These are phyloP conservation scores for Deinandra increscens DNA, from an alignment of 129 eudicot species.

Conservation along the genomic window DNA sequence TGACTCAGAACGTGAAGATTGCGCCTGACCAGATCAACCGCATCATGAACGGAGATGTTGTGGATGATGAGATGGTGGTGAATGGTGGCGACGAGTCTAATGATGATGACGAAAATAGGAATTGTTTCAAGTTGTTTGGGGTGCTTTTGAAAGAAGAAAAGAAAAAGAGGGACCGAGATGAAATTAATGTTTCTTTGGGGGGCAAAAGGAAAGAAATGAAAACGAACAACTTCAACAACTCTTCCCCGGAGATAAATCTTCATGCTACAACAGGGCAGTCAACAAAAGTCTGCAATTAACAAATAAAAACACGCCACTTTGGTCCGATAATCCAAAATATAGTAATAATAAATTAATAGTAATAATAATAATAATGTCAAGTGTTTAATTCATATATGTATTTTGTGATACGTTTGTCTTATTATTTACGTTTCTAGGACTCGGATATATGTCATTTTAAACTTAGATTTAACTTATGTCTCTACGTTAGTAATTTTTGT, in stretches of 20 bases:
- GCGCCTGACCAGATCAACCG: constrained; percentile 56
- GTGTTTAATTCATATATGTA: constrained; percentile 17
- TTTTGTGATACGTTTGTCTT: constrained; percentile 5
- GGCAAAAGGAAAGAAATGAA: constrained; percentile 46
- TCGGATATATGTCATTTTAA: neutral
- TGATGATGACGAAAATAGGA: constrained; percentile 35
- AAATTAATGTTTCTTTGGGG: constrained; percentile 34
- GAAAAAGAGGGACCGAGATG: constrained; percentile 58
- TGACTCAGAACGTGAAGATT: constrained; percentile 51
- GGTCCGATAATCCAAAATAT: neutral
- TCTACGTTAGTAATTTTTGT: no score
- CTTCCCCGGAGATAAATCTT: constrained; percentile 41
- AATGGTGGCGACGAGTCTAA: neutral
- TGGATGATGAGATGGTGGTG: constrained; percentile 27
- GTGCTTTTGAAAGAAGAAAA: constrained; percentile 57
- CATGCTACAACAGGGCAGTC: constrained; percentile 38
- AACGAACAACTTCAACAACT: constrained; percentile 19
- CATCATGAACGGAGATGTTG: constrained; percentile 39
- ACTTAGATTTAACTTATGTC: no score
- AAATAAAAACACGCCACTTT: constrained; percentile 4
- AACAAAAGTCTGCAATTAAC: constrained; percentile 55
- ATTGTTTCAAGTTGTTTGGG: constrained; percentile 68
- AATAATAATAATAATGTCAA: constrained; percentile 13
- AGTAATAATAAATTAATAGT: no score
- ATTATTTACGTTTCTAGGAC: neutral